Percentiles rank a stretch among this genome's conserved stretches.
Conservation (phyloP, 129 eudicot species). For the Pseudognaphalium luteoalbum region DNA sequence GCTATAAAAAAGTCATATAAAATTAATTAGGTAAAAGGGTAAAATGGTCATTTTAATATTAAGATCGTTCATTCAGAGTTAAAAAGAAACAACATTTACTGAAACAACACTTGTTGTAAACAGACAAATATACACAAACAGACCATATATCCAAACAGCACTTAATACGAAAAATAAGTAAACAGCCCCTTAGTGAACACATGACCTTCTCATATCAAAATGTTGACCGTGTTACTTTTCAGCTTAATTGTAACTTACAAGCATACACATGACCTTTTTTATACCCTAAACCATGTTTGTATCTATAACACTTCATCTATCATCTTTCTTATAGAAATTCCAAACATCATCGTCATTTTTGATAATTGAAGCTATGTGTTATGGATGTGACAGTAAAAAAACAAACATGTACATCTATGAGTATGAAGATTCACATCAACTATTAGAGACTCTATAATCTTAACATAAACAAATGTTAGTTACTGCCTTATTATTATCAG, state of each 20-base stretch:
- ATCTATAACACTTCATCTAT: background rate
- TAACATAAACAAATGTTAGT: background rate
- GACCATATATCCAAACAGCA: too few relatives aligned
- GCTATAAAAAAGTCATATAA: too few relatives aligned
- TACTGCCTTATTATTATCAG: background rate
- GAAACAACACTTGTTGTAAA: too few relatives aligned
- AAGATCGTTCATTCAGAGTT: too few relatives aligned
- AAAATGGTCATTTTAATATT: too few relatives aligned
- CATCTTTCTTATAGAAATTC: background rate
- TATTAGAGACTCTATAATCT: background rate
- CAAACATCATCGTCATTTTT: background rate
- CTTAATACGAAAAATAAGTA: too few relatives aligned
- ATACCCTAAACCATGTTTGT: background rate
- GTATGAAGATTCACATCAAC: background rate
- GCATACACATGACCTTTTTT: background rate
- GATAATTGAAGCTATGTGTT: constrained; percentile 4
- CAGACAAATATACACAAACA: too few relatives aligned
- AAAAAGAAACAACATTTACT: too few relatives aligned
- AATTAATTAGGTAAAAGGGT: too few relatives aligned
- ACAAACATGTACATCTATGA: constrained; percentile 12
- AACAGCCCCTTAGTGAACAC: too few relatives aligned
- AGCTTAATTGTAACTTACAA: background rate
- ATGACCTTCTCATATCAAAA: background rate
- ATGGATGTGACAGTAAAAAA: background rate
- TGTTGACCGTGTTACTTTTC: background rate